Percentiles rank a stretch among this genome's conserved stretches.
Conservation (phyloP, 1,284 basidiomycete species). For the Ceratobasidium papillatum region DNA sequence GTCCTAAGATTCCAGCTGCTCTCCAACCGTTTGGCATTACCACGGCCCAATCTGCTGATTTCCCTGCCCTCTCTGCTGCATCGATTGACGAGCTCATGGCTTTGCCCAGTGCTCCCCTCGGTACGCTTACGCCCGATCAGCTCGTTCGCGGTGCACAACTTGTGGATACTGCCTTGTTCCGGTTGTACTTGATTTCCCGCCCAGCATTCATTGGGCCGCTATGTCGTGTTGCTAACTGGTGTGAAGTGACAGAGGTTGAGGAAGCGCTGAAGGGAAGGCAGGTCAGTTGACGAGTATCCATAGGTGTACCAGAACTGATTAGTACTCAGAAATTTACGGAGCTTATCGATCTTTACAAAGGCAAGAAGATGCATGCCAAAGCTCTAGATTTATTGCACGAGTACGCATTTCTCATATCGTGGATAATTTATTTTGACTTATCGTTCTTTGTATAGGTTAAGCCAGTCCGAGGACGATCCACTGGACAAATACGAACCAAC, state of each 20-base stretch:
- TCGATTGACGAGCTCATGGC: slow-evolving; percentile 77
- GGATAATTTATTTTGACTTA: neutral
- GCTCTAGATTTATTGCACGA: slow-evolving; percentile 83
- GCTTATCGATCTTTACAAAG: slow-evolving; percentile 90
- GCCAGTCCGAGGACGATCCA: slow-evolving; percentile 78
- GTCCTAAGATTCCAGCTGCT: slow-evolving; percentile 83
- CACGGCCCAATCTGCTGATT: slow-evolving; percentile 69
- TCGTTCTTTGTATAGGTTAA: slow-evolving; percentile 62
- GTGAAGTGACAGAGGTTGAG: slow-evolving; percentile 95
- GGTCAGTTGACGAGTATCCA: slow-evolving; percentile 57
- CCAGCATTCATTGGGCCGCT: slow-evolving; percentile 87
- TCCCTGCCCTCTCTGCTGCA: slow-evolving; percentile 70
- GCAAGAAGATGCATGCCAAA: slow-evolving; percentile 94
- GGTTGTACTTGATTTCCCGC: slow-evolving; percentile 86
- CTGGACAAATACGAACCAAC: slow-evolving; percentile 85
- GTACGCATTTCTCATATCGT: slow-evolving; percentile 58
- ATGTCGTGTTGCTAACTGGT: slow-evolving; percentile 95
- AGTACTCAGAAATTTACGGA: slow-evolving; percentile 82
- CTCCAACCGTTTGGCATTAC: slow-evolving; percentile 75
- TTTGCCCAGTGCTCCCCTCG: slow-evolving; percentile 75
- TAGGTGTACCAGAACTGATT: neutral
- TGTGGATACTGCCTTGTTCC: slow-evolving; percentile 95
- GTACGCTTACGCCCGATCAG: slow-evolving; percentile 77
- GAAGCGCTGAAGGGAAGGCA: slow-evolving; percentile 82
- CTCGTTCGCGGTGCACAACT: slow-evolving; percentile 89